Base-by-base conservation (phyloP, 2,329 filamentous ascomycete species). In the Chrysosporium keratinophilum region DNA sequence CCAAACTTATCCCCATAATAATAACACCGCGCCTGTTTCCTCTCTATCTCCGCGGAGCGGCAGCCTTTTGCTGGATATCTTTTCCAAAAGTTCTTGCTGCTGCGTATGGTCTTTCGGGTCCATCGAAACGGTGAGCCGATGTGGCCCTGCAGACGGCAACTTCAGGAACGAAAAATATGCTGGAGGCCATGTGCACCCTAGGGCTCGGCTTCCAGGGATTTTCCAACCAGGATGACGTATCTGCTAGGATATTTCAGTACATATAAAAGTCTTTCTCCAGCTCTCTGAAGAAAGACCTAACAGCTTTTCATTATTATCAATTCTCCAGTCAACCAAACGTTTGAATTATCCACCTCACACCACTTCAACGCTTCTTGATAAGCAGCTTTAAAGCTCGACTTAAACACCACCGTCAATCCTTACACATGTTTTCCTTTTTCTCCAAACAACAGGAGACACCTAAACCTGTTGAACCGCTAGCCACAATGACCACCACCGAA, bases 401-500 rank as follows among this genome's bases (percentile, higher is more conserved):
- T 23, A 3, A 23, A 23, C 5, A 5, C 17, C 41, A 23, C 33
- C 14, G 12, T 40, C 37, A 28, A 31, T 31, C 19, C 23, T 23
- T 2, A 7, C 42, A 39, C 17, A 52, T 52, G 42, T 52, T 52
- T n/a, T 52, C 42, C 17, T 46, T 52, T 33, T 52, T 52, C 50
- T 52, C 50, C 34, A 42, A 31, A 15, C 49, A 43, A 42, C 35
- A 46, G 31, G n/a, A 41, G 39, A 4, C 45, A 51, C 40, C 40
- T 35, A 31, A 35, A 23, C 49, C 49, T 9, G 41, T n/a, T 12
- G 7, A 20, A 37, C 10, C 43, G 35, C 15, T 28, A 51, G 12
- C 19, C 34, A 47, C 9, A 11, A 57, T 55, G 52, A 47, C 53
- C 41, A 42, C 45, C 42, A 19, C 35, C 23, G 48, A 57, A 28